Evolutionary conservation across 192 early-diverging fungal genomes (phyloP).

Genomic region (Pecoramyces ruminantium): DNA sequence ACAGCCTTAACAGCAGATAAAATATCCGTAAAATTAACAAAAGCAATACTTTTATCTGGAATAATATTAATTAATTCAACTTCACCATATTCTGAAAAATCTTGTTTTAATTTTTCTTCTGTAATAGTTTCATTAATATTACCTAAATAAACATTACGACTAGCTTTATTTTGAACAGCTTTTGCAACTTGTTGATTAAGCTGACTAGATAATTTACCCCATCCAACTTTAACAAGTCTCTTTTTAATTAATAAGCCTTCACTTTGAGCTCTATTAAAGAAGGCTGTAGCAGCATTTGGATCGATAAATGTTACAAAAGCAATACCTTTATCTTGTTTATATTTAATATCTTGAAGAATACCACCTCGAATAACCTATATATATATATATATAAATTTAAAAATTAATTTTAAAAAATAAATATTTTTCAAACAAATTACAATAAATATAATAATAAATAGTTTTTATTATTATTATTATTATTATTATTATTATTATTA

Average conservation of each 20-base stretch:
- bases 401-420: too few species aligned
- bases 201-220: conserved; percentile 52
- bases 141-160: conserved; percentile 43
- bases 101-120: conserved; percentile 50
- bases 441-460: too few species aligned
- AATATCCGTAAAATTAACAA: conserved; percentile 73
- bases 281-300: conserved; percentile 37
- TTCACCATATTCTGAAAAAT: conserved; percentile 68
- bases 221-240: conserved; percentile 59
- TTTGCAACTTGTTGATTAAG: conserved; percentile 21
- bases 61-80: conserved; percentile 72
- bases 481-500: too few species aligned
- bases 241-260: conserved; percentile 50
- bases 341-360: too few species aligned
- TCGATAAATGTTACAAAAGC: conserved; percentile 75
- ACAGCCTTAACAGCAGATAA: too few species aligned
- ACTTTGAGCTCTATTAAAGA: conserved; percentile 33
- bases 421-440: too few species aligned
- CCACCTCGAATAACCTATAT: too few species aligned
- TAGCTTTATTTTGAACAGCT: conserved; percentile 42
- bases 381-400: too few species aligned
- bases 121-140: conserved; percentile 39
- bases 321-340: conserved; percentile 59
- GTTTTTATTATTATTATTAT: too few species aligned
- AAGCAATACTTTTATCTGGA: conserved; percentile 63